Conservation (phyloP, 306 rosid genomes). For the Carpinus fangiana region DNA sequence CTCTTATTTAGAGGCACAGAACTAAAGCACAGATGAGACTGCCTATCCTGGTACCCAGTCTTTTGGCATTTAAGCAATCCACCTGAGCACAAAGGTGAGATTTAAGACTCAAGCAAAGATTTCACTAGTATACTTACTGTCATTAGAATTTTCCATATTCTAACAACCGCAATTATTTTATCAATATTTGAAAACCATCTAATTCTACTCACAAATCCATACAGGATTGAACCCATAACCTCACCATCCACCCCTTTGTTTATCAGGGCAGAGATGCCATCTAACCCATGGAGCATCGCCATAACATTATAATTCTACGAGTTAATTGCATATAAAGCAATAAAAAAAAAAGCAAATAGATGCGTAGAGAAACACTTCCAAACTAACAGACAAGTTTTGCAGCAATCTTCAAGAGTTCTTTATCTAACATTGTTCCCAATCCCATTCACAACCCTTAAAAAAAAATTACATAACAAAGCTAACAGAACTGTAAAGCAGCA, state of each 20-base stretch:
- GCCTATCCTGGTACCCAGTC: slow-evolving; percentile 3
- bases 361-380: not conserved
- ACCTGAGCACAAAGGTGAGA: slow-evolving; percentile 1
- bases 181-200: not conserved
- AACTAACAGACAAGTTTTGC: not conserved
- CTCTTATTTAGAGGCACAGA: slow-evolving; percentile 33
- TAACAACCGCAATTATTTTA: not conserved
- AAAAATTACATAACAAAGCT: not conserved
- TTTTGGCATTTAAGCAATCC: not conserved
- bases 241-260: not conserved
- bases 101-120: not conserved
- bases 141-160: not conserved
- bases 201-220: not conserved
- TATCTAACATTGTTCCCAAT: not conserved
- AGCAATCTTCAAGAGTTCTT: not conserved
- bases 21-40: slow-evolving; percentile 27
- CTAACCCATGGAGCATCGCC: not conserved
- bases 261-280: not conserved
- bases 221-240: not conserved
- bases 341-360: too few relatives aligned
- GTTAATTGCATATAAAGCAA: not conserved
- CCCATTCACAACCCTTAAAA: not conserved
- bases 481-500: not conserved
- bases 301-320: not conserved
- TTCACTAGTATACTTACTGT: not conserved